Percentiles rank a stretch among this genome's conserved stretches.
Conservation (phyloP, 78 protist species). For the Dictyostelium purpureum region DNA sequence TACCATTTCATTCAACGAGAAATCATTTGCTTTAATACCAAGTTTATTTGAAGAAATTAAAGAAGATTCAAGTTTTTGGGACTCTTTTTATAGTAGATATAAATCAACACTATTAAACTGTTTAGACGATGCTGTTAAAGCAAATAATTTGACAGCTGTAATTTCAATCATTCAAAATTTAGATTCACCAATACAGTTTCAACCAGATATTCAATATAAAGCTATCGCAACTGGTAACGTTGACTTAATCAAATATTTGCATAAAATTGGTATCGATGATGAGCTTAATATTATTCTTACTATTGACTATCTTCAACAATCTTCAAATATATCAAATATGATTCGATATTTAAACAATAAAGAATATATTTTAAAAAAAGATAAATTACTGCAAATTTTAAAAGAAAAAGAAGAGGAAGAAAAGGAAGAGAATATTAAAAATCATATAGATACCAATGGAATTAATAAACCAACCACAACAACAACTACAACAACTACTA, state of each 20-base stretch:
- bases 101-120: not conserved
- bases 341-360: slow-evolving; percentile 9
- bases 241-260: not conserved
- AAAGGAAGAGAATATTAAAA: no score
- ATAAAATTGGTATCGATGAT: not conserved
- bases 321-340: not conserved
- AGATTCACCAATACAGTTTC: not conserved
- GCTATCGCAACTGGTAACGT: not conserved
- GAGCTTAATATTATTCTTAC: not conserved
- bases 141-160: not conserved
- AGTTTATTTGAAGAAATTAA: not conserved
- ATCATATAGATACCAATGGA: no score
- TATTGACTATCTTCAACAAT: not conserved
- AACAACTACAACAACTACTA: no score
- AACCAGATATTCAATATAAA: slow-evolving; percentile 17
- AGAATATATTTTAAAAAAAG: not conserved
- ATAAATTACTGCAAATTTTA: not conserved
- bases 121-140: not conserved
- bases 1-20: not conserved
- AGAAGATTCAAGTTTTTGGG: not conserved
- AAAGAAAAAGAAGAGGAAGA: no score
- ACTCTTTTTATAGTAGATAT: not conserved
- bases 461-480: no score
- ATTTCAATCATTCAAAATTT: not conserved
- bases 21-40: not conserved